These are phyloP conservation scores for Pachysandra terminalis DNA, from an alignment of 164 flowering plant species.

Conservation along the genomic window DNA sequence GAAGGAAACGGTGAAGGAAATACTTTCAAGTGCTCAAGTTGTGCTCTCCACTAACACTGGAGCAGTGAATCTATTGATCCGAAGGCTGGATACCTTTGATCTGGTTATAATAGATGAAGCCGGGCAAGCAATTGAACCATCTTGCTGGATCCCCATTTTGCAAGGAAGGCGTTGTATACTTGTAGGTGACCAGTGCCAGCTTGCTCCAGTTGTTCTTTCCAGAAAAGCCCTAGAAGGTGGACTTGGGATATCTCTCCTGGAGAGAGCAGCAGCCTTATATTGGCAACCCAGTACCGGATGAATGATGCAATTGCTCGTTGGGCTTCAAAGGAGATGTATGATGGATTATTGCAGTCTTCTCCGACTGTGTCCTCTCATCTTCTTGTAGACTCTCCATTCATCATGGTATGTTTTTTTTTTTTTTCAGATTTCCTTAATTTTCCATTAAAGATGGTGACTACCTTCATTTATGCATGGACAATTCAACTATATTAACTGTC, in stretches of 20 bases:
- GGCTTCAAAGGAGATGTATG: slow-evolving; percentile 98
- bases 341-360: slow-evolving; percentile 62
- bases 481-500: not conserved
- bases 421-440: not conserved
- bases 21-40: slow-evolving; percentile 70
- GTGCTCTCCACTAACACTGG: slow-evolving; percentile 88
- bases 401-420: slow-evolving; percentile 48
- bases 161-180: slow-evolving; percentile 83
- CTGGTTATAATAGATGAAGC: slow-evolving; percentile 92
- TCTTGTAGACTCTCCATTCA: slow-evolving; percentile 83
- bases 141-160: slow-evolving; percentile 90
- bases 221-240: slow-evolving; percentile 88
- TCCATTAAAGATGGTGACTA: not conserved
- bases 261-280: slow-evolving; percentile 73
- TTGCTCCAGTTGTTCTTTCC: slow-evolving; percentile 85
- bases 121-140: slow-evolving; percentile 91
- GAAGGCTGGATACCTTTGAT: slow-evolving; percentile 69
- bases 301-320: slow-evolving; percentile 87
- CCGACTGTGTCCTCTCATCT: slow-evolving; percentile 67
- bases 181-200: slow-evolving; percentile 88
- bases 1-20: slow-evolving; percentile 74
- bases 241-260: slow-evolving; percentile 77
- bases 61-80: slow-evolving; percentile 79
- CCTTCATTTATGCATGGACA: not conserved
- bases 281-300: slow-evolving; percentile 85